These are phyloP conservation scores for Colletotrichum tanaceti DNA, from an alignment of 2,329 filamentous ascomycete genomes.

Conservation along the genomic window DNA sequence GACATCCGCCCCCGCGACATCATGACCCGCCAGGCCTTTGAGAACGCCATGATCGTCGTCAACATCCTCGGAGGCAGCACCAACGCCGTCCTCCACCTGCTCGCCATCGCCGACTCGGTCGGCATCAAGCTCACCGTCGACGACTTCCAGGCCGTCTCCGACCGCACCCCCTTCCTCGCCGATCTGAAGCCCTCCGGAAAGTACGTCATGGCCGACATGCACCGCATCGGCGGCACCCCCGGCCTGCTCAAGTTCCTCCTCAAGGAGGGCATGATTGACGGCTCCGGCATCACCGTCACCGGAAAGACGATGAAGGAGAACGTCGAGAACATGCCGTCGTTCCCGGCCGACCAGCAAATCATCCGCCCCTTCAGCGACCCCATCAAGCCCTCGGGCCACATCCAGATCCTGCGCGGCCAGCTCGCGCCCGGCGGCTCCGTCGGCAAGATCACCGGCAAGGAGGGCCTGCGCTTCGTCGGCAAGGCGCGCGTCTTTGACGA, in stretches of 20 bases:
- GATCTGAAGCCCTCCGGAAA: conserved; percentile 88
- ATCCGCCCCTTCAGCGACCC: conserved; percentile 84
- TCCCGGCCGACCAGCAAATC: conserved; percentile 81
- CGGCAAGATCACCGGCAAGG: conserved; percentile 94
- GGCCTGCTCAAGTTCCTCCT: conserved; percentile 89
- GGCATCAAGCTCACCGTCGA: conserved; percentile 86
- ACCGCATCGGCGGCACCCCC: conserved; percentile 88
- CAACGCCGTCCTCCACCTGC: conserved; percentile 86
- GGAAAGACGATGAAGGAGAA: conserved; percentile 92
- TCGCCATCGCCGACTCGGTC: conserved; percentile 84
- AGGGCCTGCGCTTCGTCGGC: conserved; percentile 84
- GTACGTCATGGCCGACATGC: conserved; percentile 86
- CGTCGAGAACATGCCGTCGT: conserved; percentile 77
- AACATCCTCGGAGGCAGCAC: conserved; percentile 87
- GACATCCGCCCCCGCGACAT: conserved; percentile 84
- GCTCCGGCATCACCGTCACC: conserved; percentile 83
- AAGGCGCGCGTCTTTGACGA: conserved; percentile 87
- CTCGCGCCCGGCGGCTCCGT: conserved; percentile 88
- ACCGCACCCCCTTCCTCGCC: conserved; percentile 82
- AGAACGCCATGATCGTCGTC: conserved; percentile 86
- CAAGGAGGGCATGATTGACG: conserved; percentile 84
- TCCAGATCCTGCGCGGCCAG: conserved; percentile 88
- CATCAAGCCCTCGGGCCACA: conserved; percentile 87
- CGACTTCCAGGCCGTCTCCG: conserved; percentile 85
- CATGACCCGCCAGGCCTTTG: conserved; percentile 82